phyloP scores from a whole-genome alignment of 306 rosid species.

The Chamaecrista fasciculata region DNA sequence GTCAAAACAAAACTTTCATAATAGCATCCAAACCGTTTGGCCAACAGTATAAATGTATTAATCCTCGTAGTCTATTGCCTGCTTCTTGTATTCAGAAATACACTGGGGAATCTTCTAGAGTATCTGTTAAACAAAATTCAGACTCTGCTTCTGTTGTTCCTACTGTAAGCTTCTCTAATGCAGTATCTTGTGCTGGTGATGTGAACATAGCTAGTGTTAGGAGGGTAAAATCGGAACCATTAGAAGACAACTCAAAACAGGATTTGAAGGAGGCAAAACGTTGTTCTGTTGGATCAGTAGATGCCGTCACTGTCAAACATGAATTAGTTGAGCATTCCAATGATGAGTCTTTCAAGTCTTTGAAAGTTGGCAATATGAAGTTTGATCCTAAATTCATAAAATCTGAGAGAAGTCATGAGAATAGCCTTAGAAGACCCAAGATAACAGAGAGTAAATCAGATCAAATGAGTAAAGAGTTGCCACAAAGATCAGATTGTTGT shows the following conservation, averaged over 20 bases:
- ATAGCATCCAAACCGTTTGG: constrained; percentile 29
- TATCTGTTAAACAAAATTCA: constrained; percentile 40
- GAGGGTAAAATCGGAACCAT: constrained; percentile 71
- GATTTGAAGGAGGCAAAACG: constrained; percentile 35
- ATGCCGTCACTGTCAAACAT: constrained; percentile 37
- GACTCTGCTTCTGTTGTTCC: constrained; percentile 34
- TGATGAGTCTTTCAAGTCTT: constrained; percentile 33
- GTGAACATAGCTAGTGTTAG: constrained; percentile 38
- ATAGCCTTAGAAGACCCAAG: constrained; percentile 33
- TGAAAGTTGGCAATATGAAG: constrained; percentile 26
- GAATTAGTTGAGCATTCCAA: constrained; percentile 37
- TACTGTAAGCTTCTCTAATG: constrained; percentile 25
- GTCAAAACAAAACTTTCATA: constrained; percentile 23
- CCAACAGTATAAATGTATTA: constrained; percentile 21
- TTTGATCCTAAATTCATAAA: constrained; percentile 46
- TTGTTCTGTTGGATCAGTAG: constrained; percentile 32
- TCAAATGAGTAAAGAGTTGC: constrained; percentile 32
- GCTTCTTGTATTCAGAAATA: constrained; percentile 33
- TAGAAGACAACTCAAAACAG: constrained; percentile 51
- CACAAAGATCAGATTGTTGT: constrained; percentile 28
- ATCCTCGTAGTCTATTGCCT: background rate
- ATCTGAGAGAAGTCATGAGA: constrained; percentile 45
- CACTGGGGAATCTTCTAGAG: constrained; percentile 35
- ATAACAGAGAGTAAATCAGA: constrained; percentile 35
- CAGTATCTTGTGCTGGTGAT: constrained; percentile 30